A percentile compares a stretch with the other conserved stretches of the same genome.
Conservation (phyloP, 1,139 yeast species). For the Saccharomycopsis phalli region DNA sequence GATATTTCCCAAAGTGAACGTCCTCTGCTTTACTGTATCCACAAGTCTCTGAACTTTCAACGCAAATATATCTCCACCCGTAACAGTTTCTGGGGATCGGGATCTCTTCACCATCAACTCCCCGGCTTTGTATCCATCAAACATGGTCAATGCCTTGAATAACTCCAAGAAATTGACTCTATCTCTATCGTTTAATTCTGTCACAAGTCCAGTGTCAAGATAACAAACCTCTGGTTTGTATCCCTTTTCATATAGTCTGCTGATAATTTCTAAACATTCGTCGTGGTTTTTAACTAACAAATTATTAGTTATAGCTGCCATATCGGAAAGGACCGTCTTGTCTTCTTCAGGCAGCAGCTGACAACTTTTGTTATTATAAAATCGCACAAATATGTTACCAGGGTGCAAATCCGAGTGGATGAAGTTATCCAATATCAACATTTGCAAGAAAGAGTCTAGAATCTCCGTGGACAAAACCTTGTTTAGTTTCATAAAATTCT, state of each 20-base stretch:
- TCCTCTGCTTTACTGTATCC: slow-evolving; percentile 69
- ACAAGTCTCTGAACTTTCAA: slow-evolving; percentile 79
- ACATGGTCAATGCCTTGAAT: slow-evolving; percentile 80
- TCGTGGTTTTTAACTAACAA: slow-evolving; percentile 27
- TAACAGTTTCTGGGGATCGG: slow-evolving; percentile 86
- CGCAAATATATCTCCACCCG: slow-evolving; percentile 78
- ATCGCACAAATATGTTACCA: slow-evolving; percentile 82
- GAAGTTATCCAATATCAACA: slow-evolving; percentile 87
- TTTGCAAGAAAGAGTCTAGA: slow-evolving; percentile 81
- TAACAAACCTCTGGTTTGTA: slow-evolving; percentile 84
- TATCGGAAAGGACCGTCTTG: slow-evolving; percentile 20
- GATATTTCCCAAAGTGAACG: slow-evolving; percentile 87
- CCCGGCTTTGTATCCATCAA: slow-evolving; percentile 93
- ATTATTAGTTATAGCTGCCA: slow-evolving; percentile 16
- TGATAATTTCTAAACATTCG: slow-evolving; percentile 44
- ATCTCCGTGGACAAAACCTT: slow-evolving; percentile 80
- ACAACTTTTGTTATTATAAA: slow-evolving; percentile 40
- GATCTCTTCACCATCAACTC: slow-evolving; percentile 92
- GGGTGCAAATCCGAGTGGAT: slow-evolving; percentile 96
- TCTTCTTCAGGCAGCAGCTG: slow-evolving; percentile 14
- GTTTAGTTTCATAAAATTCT: slow-evolving; percentile 33
- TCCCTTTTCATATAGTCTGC: slow-evolving; percentile 45
- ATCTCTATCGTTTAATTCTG: slow-evolving; percentile 73
- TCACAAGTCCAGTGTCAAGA: slow-evolving; percentile 87
- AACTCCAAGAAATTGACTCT: slow-evolving; percentile 80